Percentiles rank a stretch among this genome's conserved stretches.
Conservation (phyloP, 2,329 filamentous ascomycete genomes). For the Dothistroma septosporum region DNA sequence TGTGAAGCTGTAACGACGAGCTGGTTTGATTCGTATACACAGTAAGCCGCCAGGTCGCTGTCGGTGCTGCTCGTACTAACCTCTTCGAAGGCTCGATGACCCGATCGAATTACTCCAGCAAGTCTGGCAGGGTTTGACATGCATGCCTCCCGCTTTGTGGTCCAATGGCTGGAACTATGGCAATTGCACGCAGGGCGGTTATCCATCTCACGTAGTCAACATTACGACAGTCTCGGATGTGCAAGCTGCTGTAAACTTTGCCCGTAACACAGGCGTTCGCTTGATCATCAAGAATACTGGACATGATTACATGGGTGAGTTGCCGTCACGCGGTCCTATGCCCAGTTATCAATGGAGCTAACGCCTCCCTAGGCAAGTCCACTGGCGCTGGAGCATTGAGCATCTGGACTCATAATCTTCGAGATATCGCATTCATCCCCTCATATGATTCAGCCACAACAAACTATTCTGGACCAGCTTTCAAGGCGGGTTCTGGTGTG, state of each 20-base stretch:
- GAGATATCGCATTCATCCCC: conserved; percentile 38
- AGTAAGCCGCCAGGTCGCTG: neutral
- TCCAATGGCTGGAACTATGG: neutral
- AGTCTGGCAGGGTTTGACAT: neutral
- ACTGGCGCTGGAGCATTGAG: conserved; percentile 57
- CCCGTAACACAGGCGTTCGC: conserved; percentile 15
- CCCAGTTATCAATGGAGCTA: neutral
- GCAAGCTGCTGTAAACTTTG: conserved; percentile 22
- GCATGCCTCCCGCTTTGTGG: neutral
- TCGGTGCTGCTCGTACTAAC: neutral
- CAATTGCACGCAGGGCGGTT: conserved; percentile 21
- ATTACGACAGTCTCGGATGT: conserved; percentile 22
- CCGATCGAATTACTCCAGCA: neutral
- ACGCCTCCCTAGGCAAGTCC: conserved; percentile 46
- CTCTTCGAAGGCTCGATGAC: neutral
- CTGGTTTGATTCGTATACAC: neutral
- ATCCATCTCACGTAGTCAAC: conserved; percentile 26
- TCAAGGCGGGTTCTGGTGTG: conserved; percentile 53
- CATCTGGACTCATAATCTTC: conserved; percentile 55
- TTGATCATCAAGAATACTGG: conserved; percentile 18
- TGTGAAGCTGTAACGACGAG: neutral
- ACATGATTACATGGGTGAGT: conserved; percentile 12
- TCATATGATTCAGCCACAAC: conserved; percentile 38
- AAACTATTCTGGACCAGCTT: conserved; percentile 48
- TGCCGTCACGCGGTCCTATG: neutral